Conservation (phyloP, 1,139 yeast species). For the Torulaspora globosa region DNA sequence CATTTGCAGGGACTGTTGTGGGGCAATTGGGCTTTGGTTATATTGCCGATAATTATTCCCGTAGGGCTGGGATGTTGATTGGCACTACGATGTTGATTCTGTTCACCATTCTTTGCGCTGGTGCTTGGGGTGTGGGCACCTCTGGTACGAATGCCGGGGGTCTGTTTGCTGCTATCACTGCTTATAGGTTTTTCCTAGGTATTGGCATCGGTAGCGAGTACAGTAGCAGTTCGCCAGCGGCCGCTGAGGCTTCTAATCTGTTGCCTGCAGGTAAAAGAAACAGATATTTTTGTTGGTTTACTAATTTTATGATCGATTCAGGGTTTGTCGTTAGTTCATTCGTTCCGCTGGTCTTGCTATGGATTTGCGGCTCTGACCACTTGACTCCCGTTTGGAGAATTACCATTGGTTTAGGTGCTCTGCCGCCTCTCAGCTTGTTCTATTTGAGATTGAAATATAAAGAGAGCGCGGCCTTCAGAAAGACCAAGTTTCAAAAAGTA, state of each 20-base stretch:
- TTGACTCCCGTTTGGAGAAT: conserved; percentile 86
- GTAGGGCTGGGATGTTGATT: conserved; percentile 75
- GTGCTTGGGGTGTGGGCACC: conserved; percentile 71
- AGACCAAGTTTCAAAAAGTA: conserved; percentile 63
- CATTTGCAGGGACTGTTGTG: conserved; percentile 86
- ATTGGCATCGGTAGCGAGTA: conserved; percentile 86
- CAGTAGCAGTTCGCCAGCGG: conserved; percentile 89
- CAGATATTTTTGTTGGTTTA: conserved; percentile 84
- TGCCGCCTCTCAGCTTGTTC: conserved; percentile 77
- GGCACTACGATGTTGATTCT: conserved; percentile 70
- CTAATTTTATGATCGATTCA: conserved; percentile 79
- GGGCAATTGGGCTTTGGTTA: conserved; percentile 81
- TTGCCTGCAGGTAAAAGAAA: conserved; percentile 80
- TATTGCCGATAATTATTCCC: conserved; percentile 69
- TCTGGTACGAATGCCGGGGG: conserved; percentile 58
- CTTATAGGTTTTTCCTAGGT: conserved; percentile 82
- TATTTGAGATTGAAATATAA: conserved; percentile 69
- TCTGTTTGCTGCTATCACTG: conserved; percentile 74
- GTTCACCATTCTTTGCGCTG: conserved; percentile 74
- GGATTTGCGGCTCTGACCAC: conserved; percentile 72
- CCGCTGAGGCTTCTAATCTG: conserved; percentile 83
- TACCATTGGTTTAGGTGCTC: conserved; percentile 88
- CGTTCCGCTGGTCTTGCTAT: conserved; percentile 78
- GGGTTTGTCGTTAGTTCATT: conserved; percentile 85
- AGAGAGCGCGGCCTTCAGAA: conserved; percentile 67